Evolutionary conservation across 2,329 filamentous ascomycete species (phyloP).

Genomic region (Simplicillium sp.): DNA sequence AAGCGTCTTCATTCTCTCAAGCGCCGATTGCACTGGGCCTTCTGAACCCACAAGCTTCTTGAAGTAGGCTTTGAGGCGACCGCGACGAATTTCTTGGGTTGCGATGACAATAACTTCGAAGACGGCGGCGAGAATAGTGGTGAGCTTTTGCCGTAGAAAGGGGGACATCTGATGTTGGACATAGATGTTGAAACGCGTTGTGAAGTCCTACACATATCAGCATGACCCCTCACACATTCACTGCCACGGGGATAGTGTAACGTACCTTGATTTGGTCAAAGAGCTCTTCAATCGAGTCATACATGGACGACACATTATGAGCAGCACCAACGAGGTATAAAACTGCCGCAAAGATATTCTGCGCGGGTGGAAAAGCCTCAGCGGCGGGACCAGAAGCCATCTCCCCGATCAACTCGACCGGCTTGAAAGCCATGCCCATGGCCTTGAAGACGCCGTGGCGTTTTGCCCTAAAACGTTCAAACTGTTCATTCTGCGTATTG

Average conservation of each 20-base stretch:
- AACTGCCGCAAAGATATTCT: constrained; percentile 31
- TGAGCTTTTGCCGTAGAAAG: constrained; percentile 27
- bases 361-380: constrained; percentile 29
- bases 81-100: constrained; percentile 28
- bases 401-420: constrained; percentile 29
- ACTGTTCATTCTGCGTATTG: constrained; percentile 24
- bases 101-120: constrained; percentile 35
- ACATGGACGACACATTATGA: constrained; percentile 31
- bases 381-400: constrained; percentile 24
- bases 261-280: constrained; percentile 29
- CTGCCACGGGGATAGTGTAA: not conserved
- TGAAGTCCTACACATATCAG: constrained; percentile 26
- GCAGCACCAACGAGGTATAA: constrained; percentile 32
- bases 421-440: constrained; percentile 19
- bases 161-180: constrained; percentile 25
- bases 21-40: constrained; percentile 26
- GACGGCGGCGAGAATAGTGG: constrained; percentile 29
- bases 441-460: constrained; percentile 22
- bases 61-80: constrained; percentile 30
- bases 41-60: constrained; percentile 28
- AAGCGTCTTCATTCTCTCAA: constrained; percentile 29
- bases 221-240: not conserved
- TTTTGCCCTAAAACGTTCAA: constrained; percentile 25
- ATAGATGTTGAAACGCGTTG: constrained; percentile 29
- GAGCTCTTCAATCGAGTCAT: constrained; percentile 34